Evolutionary conservation across 768 basidiomycete genomes (phyloP), one percentile per base, ranked within the genome.

Genomic region (Boletus rubroflammeus): DNA sequence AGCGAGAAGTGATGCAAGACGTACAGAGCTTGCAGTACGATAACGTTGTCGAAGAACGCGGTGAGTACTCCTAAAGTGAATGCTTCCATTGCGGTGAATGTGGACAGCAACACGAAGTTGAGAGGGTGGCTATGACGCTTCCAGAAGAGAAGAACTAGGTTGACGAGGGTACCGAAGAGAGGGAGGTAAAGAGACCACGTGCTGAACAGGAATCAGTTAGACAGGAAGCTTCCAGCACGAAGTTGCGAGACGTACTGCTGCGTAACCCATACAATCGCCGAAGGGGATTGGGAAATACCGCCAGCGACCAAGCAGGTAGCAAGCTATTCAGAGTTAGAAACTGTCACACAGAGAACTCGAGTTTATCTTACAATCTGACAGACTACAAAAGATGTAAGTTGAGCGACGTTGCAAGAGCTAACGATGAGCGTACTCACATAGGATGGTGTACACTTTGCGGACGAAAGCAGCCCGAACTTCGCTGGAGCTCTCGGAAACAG

Each of bases 11-110:
- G 40, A 28, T 29, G 52, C 8, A 42, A 36, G 50, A 72, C 86
- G 67, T 67, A 90, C 81, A 98, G 69, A 1, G 96, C 96, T 70
- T 97, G 92, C 35, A 98, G 71, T 25, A 98, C 88, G 51, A 95
- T 76, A 19, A 70, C 62, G 53, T 80, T 84, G 64, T 90, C 81
- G 65, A 81, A 85, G 72, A 86, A 91, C 0, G 86, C 88, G 25
- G 90, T 80, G 31, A 87, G 83, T 8, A 91, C 75, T n/a, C 97
- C 97, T 45, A 99, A 77, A 11, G 93, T 86, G 67, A 92, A 85
- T 6, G 92, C 88, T 72, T 99, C 97, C 77, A 96, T 78, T 23
- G 90, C 65, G 9, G 97, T 99, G 73, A 98, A 99, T 2, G 87
- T 77, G 19, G 86, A 83, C 35, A 99, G 77, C 28, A 98, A 76